phyloP scores from a whole-genome alignment of 202 grass and related monocot genomes.

The Panicum virgatum region DNA sequence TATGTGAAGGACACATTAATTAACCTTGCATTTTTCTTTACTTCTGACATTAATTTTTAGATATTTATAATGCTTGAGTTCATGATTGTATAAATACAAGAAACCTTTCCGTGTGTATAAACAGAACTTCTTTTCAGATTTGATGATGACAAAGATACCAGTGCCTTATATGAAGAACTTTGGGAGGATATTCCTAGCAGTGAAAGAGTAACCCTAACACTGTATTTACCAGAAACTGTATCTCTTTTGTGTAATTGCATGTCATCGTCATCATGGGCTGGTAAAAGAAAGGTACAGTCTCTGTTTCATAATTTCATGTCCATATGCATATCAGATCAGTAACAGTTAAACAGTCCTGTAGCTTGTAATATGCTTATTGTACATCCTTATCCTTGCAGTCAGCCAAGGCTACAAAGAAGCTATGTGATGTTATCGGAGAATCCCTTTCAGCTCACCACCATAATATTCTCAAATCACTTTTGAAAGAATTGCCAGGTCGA shows the following conservation, averaged over 20 bases:
- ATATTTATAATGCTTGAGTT: slow-evolving; percentile 3
- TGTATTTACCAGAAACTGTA: slow-evolving; percentile 71
- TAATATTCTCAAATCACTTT: slow-evolving; percentile 80
- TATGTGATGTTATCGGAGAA: slow-evolving; percentile 83
- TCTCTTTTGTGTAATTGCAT: slow-evolving; percentile 10
- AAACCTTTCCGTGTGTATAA: slow-evolving; percentile 20
- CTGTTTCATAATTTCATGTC: slow-evolving; percentile 28
- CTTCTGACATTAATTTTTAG: slow-evolving; percentile 12
- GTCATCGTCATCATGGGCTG: slow-evolving; percentile 54
- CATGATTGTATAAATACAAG: background rate
- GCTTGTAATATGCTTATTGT: slow-evolving; percentile 34
- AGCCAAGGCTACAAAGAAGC: slow-evolving; percentile 80
- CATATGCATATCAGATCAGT: slow-evolving; percentile 25
- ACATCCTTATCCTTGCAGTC: slow-evolving; percentile 59
- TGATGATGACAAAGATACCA: slow-evolving; percentile 95
- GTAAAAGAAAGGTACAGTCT: slow-evolving; percentile 84
- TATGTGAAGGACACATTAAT: slow-evolving; percentile 46
- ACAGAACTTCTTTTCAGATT: slow-evolving; percentile 59
- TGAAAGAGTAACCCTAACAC: slow-evolving; percentile 90
- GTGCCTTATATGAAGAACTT: slow-evolving; percentile 84
- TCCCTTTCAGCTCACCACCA: slow-evolving; percentile 61
- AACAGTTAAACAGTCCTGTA: background rate
- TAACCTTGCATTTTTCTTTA: slow-evolving; percentile 39
- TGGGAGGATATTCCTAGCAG: slow-evolving; percentile 93
- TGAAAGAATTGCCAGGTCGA: slow-evolving; percentile 88